Conservation (phyloP, 768 basidiomycete genomes). For the Boletus subparvulus region DNA sequence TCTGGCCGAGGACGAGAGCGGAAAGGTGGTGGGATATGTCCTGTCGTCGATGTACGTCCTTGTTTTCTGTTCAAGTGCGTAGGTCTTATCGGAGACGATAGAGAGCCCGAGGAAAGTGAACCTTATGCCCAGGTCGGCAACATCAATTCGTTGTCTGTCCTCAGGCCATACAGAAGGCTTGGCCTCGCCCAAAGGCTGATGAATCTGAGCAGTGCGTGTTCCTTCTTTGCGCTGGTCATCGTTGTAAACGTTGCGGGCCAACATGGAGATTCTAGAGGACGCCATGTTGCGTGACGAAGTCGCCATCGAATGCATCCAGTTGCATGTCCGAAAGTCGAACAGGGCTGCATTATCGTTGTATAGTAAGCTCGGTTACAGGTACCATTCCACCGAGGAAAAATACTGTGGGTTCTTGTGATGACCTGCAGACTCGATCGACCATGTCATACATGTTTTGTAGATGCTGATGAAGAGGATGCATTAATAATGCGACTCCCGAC, state of each 20-base stretch:
- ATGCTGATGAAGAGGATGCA: conserved; percentile 29
- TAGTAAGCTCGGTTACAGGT: conserved; percentile 25
- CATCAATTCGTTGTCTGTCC: conserved; percentile 31
- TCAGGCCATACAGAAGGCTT: conserved; percentile 29
- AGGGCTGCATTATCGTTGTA: conserved; percentile 25
- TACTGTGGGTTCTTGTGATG: conserved; percentile 26
- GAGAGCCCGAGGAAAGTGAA: conserved; percentile 24
- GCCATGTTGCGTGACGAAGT: conserved; percentile 23
- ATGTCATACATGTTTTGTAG: conserved; percentile 9
- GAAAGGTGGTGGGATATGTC: conserved; percentile 55
- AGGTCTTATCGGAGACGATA: conserved; percentile 8
- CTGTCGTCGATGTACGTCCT: conserved; percentile 51
- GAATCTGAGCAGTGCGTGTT: conserved; percentile 25
- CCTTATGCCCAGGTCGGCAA: conserved; percentile 20
- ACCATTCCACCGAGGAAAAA: conserved; percentile 9
- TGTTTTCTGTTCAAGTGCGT: not conserved
- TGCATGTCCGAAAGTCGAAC: conserved; percentile 33
- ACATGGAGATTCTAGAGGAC: conserved; percentile 16
- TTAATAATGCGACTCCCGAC: conserved; percentile 22
- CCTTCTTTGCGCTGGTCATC: not conserved
- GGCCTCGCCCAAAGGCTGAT: conserved; percentile 30
- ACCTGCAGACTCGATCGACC: not conserved
- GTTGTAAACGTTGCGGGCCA: not conserved
- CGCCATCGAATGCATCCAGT: conserved; percentile 21
- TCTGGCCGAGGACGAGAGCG: conserved; percentile 49